Conservation (phyloP, 1,284 basidiomycete genomes). For the Irpex sp. region DNA sequence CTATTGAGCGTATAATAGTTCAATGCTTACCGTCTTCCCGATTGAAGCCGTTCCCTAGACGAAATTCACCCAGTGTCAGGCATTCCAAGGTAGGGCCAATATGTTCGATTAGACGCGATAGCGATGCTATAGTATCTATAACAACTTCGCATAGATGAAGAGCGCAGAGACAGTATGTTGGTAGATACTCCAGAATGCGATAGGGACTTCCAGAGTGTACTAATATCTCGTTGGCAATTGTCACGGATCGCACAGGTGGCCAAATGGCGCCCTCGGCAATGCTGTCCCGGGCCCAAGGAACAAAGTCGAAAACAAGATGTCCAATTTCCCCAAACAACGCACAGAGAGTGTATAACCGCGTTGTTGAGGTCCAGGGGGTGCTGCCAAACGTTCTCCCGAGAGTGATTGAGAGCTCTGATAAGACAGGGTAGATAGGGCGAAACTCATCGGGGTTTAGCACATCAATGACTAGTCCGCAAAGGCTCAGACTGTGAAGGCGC, state of each 20-base stretch:
- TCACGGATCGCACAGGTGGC: neutral
- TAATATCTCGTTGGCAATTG: neutral
- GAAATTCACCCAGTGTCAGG: neutral
- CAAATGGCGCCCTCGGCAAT: neutral
- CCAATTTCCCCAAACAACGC: neutral
- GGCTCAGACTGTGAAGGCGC: neutral
- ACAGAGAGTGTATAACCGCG: no score
- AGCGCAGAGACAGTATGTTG: neutral
- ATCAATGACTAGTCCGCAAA: neutral
- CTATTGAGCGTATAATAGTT: no score
- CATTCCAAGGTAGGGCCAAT: neutral
- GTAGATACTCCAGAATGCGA: neutral
- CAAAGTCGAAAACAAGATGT: neutral
- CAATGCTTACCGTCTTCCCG: no score
- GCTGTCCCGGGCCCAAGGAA: no score
- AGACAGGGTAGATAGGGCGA: neutral
- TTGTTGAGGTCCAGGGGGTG: neutral
- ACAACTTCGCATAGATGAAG: neutral
- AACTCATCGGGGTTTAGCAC: neutral
- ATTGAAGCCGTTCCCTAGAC: no score
- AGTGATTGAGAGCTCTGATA: neutral
- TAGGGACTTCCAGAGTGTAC: neutral
- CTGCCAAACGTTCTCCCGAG: neutral
- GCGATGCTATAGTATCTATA: neutral
- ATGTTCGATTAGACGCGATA: neutral